Base-by-base conservation (phyloP, 1,284 basidiomycete genomes). In the Ganoderma sp. region DNA sequence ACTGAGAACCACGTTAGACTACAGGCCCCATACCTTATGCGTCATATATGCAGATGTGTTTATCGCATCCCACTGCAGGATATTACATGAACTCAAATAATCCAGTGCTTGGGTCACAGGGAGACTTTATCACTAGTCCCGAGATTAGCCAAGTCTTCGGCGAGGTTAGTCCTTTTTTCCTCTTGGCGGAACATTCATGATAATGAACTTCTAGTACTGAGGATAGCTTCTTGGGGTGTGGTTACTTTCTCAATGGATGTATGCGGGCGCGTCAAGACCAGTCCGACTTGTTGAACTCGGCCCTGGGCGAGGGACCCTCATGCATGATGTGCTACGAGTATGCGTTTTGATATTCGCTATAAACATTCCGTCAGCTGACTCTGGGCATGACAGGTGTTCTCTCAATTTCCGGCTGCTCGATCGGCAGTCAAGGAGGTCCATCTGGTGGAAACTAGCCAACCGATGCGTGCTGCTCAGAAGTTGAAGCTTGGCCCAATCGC, bases 71-170 rank as follows among this genome's bases (percentile, higher is more conserved):
- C 0, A 90, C 87, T 0, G 83, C 94, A 68, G 96, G 96, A 0
- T 98, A 98, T 80, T 98, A 98, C 81, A 93, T 91, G 84, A 90
- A 91, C 66, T 83, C 88, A 0, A 73, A 80, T 5, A 84, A 91
- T 68, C 85, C 90, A 50, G 91, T 99, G 2, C 94, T 99, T 75
- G 98, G 98, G 12, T 75, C 88, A 0, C 84, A 86, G 43, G 98
- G 98, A 3, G 98, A 99, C 81, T 99, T 99, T 76, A 92, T 95
- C 50, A 99, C 98, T 1, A 96, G 93, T 71, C 98, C 98, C 1
- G 98, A 99, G 78, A 98, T 99, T 65, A 94, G 90, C 74, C 97
- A 99, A 79, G 89, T 96, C 0, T 99, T 99, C 79, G 98, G 98
- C 71, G 97, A 99, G 89, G 96, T 96, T 76, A 69, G 86, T 77